Evolutionary conservation across 1,139 yeast genomes (phyloP).

Genomic region (Pichia sp.): DNA sequence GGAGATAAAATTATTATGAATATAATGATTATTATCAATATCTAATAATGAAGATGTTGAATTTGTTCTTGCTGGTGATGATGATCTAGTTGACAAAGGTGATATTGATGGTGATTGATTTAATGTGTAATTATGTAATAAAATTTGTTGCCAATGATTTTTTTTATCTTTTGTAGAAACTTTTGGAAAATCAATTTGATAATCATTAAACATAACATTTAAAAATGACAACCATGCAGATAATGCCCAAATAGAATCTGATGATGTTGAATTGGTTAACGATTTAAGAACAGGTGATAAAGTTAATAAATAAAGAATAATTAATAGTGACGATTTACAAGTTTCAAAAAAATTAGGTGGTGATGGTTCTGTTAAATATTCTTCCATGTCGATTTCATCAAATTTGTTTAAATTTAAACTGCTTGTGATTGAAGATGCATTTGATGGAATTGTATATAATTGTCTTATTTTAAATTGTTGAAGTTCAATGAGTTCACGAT

Average conservation of each 20-base stretch:
- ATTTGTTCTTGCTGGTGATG: background rate
- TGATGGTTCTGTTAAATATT: conserved; percentile 24
- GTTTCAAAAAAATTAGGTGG: conserved; percentile 30
- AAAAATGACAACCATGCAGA: conserved; percentile 70
- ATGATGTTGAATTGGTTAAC: conserved; percentile 79
- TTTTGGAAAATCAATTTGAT: conserved; percentile 40
- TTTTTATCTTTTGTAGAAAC: conserved; percentile 13
- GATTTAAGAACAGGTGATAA: conserved; percentile 88
- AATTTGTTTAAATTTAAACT: no score
- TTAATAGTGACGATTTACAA: conserved; percentile 59
- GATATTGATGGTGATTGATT: background rate
- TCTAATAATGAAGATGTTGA: no score
- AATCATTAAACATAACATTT: conserved; percentile 65
- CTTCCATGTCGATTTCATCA: conserved; percentile 17
- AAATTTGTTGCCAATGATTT: conserved; percentile 16
- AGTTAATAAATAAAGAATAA: conserved; percentile 64
- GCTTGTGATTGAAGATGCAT: no score
- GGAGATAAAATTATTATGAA: no score
- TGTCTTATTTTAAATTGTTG: conserved; percentile 25
- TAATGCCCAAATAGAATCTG: conserved; percentile 94
- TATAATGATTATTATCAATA: no score
- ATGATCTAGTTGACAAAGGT: conserved; percentile 6
- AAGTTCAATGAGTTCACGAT: conserved; percentile 25
- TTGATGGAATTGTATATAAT: conserved; percentile 13
- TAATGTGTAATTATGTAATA: conserved; percentile 9